phyloP scores from a whole-genome alignment of 75 land plant genomes.

The Pseudotsuga menziesii region DNA sequence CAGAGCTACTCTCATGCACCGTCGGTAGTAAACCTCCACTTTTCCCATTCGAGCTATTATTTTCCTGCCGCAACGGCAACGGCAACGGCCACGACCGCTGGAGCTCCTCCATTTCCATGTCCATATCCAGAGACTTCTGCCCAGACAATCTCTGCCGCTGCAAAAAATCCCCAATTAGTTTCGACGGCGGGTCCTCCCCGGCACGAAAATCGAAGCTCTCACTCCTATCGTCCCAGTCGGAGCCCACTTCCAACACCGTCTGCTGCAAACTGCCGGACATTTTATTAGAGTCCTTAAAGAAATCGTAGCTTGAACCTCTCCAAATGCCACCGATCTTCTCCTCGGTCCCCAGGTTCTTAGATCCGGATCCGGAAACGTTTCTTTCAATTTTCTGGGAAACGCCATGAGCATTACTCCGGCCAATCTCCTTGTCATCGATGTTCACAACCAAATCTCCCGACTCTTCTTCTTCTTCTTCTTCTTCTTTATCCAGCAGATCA shows the following conservation, averaged over 20 bases:
- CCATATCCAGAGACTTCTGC: slow-evolving; percentile 2
- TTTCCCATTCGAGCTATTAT: background rate
- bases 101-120: background rate
- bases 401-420: too few species aligned
- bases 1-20: too few species aligned
- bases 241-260: background rate
- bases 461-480: too few species aligned
- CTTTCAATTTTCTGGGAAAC: too few species aligned
- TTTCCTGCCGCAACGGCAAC: background rate
- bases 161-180: slow-evolving; percentile 5
- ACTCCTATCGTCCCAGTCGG: background rate
- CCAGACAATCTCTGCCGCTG: background rate
- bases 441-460: too few species aligned
- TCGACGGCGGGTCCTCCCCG: background rate
- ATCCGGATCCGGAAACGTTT: too few species aligned
- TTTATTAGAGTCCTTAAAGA: background rate
- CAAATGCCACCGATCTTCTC: background rate
- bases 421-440: too few species aligned
- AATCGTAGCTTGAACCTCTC: slow-evolving; percentile 6
- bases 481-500: too few species aligned
- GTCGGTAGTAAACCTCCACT: background rate
- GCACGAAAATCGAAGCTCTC: background rate
- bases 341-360: background rate
- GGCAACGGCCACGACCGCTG: background rate
- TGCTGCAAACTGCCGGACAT: too few species aligned